These are phyloP conservation scores for Eragrostis tef DNA, from an alignment of 202 grass and related monocot genomes.

Conservation along the genomic window DNA sequence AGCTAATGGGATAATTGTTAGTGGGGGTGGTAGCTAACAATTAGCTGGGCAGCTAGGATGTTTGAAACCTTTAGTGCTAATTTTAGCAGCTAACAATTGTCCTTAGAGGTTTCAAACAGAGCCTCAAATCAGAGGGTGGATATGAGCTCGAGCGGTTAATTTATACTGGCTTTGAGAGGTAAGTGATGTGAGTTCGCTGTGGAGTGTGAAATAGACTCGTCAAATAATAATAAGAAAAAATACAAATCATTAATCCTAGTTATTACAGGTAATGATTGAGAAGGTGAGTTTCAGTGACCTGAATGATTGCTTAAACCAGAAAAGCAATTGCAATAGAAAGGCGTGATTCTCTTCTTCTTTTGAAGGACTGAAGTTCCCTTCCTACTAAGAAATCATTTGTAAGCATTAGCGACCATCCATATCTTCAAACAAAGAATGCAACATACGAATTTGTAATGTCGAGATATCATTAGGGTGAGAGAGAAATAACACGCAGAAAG, in stretches of 20 bases:
- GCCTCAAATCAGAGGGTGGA: neutral
- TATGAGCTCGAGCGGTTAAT: neutral
- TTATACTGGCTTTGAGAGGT: neutral
- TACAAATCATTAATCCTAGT: neutral
- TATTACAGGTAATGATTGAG: conserved; percentile 38
- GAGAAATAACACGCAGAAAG: too few relatives aligned
- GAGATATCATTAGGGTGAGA: too few relatives aligned
- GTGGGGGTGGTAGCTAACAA: too few relatives aligned
- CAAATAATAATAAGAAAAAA: conserved; percentile 4
- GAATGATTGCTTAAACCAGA: conserved; percentile 99
- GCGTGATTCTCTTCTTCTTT: conserved; percentile 86
- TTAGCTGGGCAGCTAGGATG: too few relatives aligned
- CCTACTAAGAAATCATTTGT: conserved; percentile 59
- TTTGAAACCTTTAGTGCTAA: too few relatives aligned
- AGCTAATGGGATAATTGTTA: too few relatives aligned
- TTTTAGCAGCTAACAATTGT: too few relatives aligned
- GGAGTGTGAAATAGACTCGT: neutral
- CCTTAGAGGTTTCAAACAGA: too few relatives aligned
- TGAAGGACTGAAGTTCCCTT: conserved; percentile 81
- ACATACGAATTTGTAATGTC: conserved; percentile 36
- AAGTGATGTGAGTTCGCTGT: neutral
- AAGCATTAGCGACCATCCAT: conserved; percentile 41
- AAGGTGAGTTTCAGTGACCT: conserved; percentile 58
- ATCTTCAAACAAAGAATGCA: conserved; percentile 47
- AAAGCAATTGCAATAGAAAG: conserved; percentile 86